These are phyloP conservation scores for Clitoria ternatea DNA, from an alignment of 306 rosid species.

Conservation along the genomic window DNA sequence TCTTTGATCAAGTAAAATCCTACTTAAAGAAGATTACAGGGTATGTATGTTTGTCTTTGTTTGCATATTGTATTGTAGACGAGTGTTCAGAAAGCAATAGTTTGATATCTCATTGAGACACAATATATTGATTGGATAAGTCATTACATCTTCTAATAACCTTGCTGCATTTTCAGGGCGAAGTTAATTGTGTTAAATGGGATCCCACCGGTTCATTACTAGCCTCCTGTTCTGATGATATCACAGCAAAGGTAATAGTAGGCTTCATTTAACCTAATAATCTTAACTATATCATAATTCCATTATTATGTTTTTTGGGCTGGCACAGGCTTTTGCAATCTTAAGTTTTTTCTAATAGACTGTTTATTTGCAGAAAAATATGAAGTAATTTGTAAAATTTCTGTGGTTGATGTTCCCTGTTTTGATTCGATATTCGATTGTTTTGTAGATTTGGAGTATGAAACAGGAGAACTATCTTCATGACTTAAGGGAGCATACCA, in stretches of 20 bases:
- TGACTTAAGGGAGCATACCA: slow-evolving; percentile 86
- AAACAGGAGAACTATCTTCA: slow-evolving; percentile 81
- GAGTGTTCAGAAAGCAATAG: not conserved
- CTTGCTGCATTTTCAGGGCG: slow-evolving; percentile 57
- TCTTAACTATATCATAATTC: not conserved
- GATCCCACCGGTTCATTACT: slow-evolving; percentile 88
- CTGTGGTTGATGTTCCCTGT: not conserved
- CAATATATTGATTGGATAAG: not conserved
- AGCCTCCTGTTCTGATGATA: slow-evolving; percentile 97
- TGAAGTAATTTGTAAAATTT: not conserved
- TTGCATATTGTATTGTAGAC: slow-evolving; percentile 8
- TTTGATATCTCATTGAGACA: not conserved
- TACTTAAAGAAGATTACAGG: not conserved
- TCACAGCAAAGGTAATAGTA: slow-evolving; percentile 74
- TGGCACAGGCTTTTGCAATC: not conserved
- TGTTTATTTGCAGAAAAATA: not conserved
- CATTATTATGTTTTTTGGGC: not conserved
- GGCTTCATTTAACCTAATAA: not conserved
- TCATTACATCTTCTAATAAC: slow-evolving; percentile 21
- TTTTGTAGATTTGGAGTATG: slow-evolving; percentile 87
- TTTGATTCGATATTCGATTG: not conserved
- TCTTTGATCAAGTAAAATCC: slow-evolving; percentile 11
- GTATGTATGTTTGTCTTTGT: not conserved
- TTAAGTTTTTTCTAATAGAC: not conserved
- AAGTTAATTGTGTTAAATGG: slow-evolving; percentile 98